phyloP scores from a whole-genome alignment of 2,329 filamentous ascomycete species.

The Endoconidiophora laricicola region DNA sequence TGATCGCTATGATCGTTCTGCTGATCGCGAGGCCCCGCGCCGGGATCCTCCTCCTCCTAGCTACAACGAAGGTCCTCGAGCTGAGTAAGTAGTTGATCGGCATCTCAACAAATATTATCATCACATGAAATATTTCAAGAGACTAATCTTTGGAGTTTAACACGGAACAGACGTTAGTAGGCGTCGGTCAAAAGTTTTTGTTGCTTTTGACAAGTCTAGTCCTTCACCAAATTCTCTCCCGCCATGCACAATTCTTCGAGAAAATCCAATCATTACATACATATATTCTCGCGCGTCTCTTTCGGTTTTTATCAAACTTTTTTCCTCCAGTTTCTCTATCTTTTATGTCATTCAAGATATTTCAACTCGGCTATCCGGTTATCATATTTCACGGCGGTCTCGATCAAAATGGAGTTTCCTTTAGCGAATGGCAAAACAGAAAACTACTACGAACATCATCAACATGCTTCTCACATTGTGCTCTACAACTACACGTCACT shows the following conservation, averaged over 20 bases:
- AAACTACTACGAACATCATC: neutral
- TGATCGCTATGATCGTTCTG: conserved; percentile 31
- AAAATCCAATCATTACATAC: too few species aligned
- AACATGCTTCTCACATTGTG: neutral
- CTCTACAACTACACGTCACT: neutral
- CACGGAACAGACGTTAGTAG: conserved; percentile 9
- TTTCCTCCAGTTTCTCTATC: neutral
- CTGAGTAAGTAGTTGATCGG: conserved; percentile 25
- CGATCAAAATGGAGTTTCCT: conserved; percentile 11
- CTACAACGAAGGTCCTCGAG: conserved; percentile 27
- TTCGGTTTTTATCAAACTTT: too few species aligned
- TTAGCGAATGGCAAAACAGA: conserved; percentile 9
- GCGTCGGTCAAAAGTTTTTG: neutral
- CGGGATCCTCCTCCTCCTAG: conserved; percentile 24
- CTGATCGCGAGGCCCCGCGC: conserved; percentile 25
- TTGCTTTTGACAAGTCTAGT: neutral
- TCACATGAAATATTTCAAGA: neutral
- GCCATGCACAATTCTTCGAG: too few species aligned
- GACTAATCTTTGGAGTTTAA: conserved; percentile 10
- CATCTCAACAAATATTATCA: conserved; percentile 17
- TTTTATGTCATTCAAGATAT: conserved; percentile 2
- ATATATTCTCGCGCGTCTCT: too few species aligned
- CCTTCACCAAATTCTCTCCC: neutral
- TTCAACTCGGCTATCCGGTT: conserved; percentile 8
- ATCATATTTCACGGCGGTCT: conserved; percentile 10